Evolutionary conservation across 2,329 filamentous ascomycete species (phyloP).

Genomic region (Alternaria postmessia): DNA sequence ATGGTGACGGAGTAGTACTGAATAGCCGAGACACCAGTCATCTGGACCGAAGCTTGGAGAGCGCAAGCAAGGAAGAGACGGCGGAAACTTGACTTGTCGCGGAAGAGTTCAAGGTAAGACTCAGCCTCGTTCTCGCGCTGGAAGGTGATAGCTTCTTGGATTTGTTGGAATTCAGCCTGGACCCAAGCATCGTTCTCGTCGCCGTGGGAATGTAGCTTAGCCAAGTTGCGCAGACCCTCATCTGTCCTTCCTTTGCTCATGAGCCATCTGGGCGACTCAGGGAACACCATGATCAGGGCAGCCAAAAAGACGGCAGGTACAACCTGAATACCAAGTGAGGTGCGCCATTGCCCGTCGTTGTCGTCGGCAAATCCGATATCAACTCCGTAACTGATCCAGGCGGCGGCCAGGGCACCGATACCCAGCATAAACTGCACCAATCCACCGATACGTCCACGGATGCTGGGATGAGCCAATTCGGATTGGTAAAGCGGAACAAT

Average conservation of each 20-base stretch:
- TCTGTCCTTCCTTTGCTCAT: constrained; percentile 79
- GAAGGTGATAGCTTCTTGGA: too few species aligned
- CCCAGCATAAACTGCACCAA: constrained; percentile 86
- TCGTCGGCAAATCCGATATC: too few species aligned
- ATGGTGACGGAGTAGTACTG: constrained; percentile 77
- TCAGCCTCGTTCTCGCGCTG: too few species aligned
- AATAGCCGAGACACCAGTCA: constrained; percentile 72
- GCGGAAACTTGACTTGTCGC: constrained; percentile 70
- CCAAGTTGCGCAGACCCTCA: too few species aligned
- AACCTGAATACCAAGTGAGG: too few species aligned
- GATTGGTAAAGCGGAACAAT: too few species aligned
- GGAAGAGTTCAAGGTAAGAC: constrained; percentile 75
- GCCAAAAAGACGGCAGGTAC: constrained; percentile 71
- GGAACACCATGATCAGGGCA: constrained; percentile 74
- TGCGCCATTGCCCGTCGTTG: too few species aligned
- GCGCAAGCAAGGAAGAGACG: constrained; percentile 74
- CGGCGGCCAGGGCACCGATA: constrained; percentile 74
- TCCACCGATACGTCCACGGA: constrained; percentile 76
- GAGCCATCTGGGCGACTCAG: constrained; percentile 74
- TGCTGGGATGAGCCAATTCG: constrained; percentile 79
- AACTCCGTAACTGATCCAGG: constrained; percentile 76
- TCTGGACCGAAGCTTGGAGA: constrained; percentile 75
- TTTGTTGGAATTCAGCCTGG: constrained; percentile 74
- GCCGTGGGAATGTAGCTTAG: too few species aligned
- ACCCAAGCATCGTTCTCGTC: too few species aligned